Conservation (phyloP, 164 flowering plant genomes). For the Pachysandra terminalis region DNA sequence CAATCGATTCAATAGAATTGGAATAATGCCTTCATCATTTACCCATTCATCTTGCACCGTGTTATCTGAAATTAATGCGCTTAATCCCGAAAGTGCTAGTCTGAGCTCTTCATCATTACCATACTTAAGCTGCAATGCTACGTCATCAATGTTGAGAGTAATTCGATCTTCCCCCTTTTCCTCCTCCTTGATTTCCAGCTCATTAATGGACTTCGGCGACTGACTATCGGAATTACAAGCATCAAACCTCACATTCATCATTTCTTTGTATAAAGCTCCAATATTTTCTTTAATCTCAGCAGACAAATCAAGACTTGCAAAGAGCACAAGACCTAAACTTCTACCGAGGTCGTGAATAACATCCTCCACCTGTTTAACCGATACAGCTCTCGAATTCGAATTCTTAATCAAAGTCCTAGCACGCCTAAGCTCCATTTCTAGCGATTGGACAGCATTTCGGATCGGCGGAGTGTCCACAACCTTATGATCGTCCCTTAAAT, state of each 20-base stretch:
- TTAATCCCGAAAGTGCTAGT: constrained; percentile 35
- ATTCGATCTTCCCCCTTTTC: constrained; percentile 24
- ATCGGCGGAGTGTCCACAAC: constrained; percentile 25
- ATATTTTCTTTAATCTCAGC: constrained; percentile 38
- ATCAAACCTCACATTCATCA: constrained; percentile 37
- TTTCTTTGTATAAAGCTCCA: constrained; percentile 30
- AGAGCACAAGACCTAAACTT: constrained; percentile 54
- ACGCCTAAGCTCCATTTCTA: constrained; percentile 35
- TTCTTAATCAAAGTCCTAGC: constrained; percentile 28
- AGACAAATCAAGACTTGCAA: constrained; percentile 35
- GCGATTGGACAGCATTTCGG: constrained; percentile 40
- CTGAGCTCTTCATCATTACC: constrained; percentile 49
- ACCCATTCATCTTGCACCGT: constrained; percentile 37
- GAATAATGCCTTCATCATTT: constrained; percentile 43
- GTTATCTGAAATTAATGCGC: constrained; percentile 23
- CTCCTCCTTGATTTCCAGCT: constrained; percentile 8
- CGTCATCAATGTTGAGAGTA: constrained; percentile 32
- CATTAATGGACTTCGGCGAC: constrained; percentile 11
- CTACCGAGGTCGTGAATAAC: constrained; percentile 46
- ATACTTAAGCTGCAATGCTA: constrained; percentile 46
- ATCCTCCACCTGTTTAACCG: constrained; percentile 28
- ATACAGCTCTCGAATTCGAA: constrained; percentile 6
- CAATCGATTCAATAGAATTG: constrained; percentile 47
- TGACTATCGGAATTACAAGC: neutral
- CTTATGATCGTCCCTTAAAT: constrained; percentile 26